Evolutionary conservation across 2,329 filamentous ascomycete genomes (phyloP), one percentile per base, ranked within the genome.

Genomic region (Apiospora pterosperma): DNA sequence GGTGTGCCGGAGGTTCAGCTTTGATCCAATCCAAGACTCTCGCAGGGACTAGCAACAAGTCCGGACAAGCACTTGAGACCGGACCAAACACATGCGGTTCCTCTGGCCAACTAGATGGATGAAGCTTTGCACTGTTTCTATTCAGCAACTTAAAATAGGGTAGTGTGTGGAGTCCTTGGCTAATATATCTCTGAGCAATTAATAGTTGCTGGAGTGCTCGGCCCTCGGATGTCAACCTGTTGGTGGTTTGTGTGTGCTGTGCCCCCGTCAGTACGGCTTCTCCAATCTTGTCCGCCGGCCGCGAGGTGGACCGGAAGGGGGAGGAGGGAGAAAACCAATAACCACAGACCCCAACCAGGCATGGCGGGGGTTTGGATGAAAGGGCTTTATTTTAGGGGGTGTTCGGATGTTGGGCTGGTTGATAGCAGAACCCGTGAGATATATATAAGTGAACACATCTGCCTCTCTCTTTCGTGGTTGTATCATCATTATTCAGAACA

Each of bases 261-360:
- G 52, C 14, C 36, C 36, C 39, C 36, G 36, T 31, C 12, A 28
- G 36, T 41, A 41, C 59, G 59, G 39, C 59, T 61, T 61, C 59
- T 61, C 59, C 59, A 61, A 61, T 41, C 59, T 61, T 61, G 59
- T 61, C 59, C 59, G 59, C 59, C 59, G 59, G 59, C 59, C 59
- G 59, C 23, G 21, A 61, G 59, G 28, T 41, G 59, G 11, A 12
- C 59, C 36, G 36, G 39, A 39, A 41, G 36, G 16, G 58, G 31
- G 59, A 11, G 39, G 28, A 41, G 36, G 16, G 58, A 39, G 59
- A 11, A 55, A 55, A 34, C n/a, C 48, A 55, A 55, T 2, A n/a
- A n/a, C 7, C 39, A 42, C 48, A 55, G 48, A 55, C 48, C 48
- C 48, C 48, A 31, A 55, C 48, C 25, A 55, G 48, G 44, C 28